Conservation (phyloP, 2,329 filamentous ascomycete species). For the Ophiostoma piceae region DNA sequence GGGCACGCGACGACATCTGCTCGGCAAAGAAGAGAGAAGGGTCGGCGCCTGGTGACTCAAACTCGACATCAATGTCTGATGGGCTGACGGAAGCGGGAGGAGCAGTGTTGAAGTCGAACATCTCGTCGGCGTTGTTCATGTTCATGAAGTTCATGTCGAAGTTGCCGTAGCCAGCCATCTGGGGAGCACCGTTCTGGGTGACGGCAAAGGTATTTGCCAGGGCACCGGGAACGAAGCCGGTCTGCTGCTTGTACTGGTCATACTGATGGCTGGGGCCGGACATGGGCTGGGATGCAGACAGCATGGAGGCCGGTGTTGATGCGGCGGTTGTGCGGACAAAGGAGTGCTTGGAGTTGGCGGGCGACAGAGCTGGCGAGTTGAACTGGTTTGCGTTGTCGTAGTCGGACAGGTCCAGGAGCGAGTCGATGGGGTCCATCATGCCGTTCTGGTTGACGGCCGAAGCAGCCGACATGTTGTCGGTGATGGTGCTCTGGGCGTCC, state of each 20-base stretch:
- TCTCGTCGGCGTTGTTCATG: slow-evolving; percentile 55
- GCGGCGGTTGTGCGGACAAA: slow-evolving; percentile 42
- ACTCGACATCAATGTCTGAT: slow-evolving; percentile 64
- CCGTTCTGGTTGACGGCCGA: slow-evolving; percentile 32
- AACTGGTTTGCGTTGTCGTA: slow-evolving; percentile 56
- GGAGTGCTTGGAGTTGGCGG: slow-evolving; percentile 48
- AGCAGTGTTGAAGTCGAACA: slow-evolving; percentile 68
- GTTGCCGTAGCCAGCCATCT: slow-evolving; percentile 48
- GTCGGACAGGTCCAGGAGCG: slow-evolving; percentile 55
- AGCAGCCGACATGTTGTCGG: slow-evolving; percentile 30
- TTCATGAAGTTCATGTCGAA: slow-evolving; percentile 44
- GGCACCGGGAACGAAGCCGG: slow-evolving; percentile 80
- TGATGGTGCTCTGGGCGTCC: slow-evolving; percentile 23
- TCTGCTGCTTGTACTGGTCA: slow-evolving; percentile 91
- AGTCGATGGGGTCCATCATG: slow-evolving; percentile 49
- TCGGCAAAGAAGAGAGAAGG: slow-evolving; percentile 58
- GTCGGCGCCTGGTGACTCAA: slow-evolving; percentile 52
- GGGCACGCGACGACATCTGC: slow-evolving; percentile 37
- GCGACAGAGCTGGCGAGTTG: slow-evolving; percentile 57
- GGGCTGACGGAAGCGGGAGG: slow-evolving; percentile 55
- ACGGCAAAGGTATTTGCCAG: slow-evolving; percentile 74
- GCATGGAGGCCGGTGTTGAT: slow-evolving; percentile 49
- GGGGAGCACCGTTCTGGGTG: slow-evolving; percentile 53
- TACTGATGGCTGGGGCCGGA: slow-evolving; percentile 90
- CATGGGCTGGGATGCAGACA: slow-evolving; percentile 54